A percentile compares a stretch with the other conserved stretches of the same genome.
Conservation (phyloP, 352 stramenopile species). For the Phytophthora brassicae region DNA sequence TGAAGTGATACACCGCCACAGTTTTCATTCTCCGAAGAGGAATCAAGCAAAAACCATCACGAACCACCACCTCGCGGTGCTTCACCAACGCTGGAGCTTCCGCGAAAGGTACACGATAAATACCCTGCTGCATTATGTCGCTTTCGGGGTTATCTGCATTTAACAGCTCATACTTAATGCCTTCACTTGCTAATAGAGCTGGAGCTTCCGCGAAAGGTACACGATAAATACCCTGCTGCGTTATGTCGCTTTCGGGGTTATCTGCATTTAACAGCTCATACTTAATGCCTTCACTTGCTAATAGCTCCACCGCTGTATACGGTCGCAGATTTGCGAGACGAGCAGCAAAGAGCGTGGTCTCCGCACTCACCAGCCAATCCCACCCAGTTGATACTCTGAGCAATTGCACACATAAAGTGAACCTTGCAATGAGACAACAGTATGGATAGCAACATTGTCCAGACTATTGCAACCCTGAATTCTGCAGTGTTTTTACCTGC, state of each 20-base stretch:
- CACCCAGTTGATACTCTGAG: slow-evolving; percentile 39
- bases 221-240: slow-evolving; percentile 30
- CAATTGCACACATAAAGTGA: slow-evolving; percentile 12
- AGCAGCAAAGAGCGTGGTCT: slow-evolving; percentile 45
- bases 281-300: slow-evolving; percentile 38
- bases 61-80: slow-evolving; percentile 44
- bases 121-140: slow-evolving; percentile 20
- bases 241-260: slow-evolving; percentile 11
- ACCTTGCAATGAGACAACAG: slow-evolving; percentile 9
- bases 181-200: slow-evolving; percentile 42
- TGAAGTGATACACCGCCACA: slow-evolving; percentile 50
- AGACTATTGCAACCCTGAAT: background rate
- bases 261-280: slow-evolving; percentile 33
- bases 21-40: slow-evolving; percentile 32
- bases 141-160: slow-evolving; percentile 14
- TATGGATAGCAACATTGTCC: background rate
- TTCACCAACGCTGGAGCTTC: slow-evolving; percentile 43
- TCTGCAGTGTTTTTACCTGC: slow-evolving; percentile 36
- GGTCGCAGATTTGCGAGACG: slow-evolving; percentile 29
- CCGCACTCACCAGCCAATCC: slow-evolving; percentile 59
- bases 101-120: slow-evolving; percentile 57
- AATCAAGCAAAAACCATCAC: slow-evolving; percentile 51
- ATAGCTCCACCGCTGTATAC: slow-evolving; percentile 27
- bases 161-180: slow-evolving; percentile 33
- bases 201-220: too few relatives aligned